phyloP scores from a whole-genome alignment of 441 rosid species.

The Aleurites moluccanus region DNA sequence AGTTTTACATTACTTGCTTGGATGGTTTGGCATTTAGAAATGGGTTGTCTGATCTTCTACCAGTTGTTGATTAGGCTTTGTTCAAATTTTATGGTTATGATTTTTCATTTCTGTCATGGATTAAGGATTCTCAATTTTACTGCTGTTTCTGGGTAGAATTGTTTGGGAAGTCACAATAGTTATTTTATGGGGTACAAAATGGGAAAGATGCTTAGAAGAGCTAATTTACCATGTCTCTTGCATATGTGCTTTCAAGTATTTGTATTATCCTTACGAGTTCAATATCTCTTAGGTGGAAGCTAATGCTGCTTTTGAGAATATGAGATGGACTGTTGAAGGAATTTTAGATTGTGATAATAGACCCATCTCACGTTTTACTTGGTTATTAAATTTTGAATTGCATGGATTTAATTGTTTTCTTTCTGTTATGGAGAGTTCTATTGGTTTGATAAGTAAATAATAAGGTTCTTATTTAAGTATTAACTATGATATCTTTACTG shows the following conservation, averaged over 20 bases:
- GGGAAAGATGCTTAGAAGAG: neutral
- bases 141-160: neutral
- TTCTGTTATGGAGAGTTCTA: neutral
- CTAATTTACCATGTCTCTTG: neutral
- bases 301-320: neutral
- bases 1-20: neutral
- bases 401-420: neutral
- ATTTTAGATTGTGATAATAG: neutral
- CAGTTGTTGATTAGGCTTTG: neutral
- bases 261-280: neutral
- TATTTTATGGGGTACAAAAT: neutral
- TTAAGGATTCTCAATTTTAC: neutral
- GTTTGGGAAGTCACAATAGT: neutral
- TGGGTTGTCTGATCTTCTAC: neutral
- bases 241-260: neutral
- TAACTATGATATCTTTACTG: neutral
- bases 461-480: neutral
- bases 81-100: neutral
- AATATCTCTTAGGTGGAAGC: too few relatives aligned
- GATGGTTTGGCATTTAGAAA: conserved; percentile 3
- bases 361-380: neutral
- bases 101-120: neutral
- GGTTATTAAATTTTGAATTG: neutral
- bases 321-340: neutral
- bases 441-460: too few relatives aligned